Evolutionary conservation across 352 stramenopile species (phyloP), one percentile per base, ranked within the genome.

Genomic region (Phytophthora hybrid): DNA sequence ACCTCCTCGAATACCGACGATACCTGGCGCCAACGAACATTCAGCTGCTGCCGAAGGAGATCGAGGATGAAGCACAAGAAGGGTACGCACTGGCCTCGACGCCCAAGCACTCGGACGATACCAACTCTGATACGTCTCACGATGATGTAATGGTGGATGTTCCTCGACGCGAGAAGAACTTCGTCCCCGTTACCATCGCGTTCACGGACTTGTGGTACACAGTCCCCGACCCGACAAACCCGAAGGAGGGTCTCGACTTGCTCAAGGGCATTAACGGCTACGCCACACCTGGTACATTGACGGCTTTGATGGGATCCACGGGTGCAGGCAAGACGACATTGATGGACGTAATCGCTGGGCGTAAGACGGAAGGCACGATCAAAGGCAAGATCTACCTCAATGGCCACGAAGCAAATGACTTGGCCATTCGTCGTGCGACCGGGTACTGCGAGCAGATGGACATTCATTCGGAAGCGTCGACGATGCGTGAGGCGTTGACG

Each of bases 381-480:
- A 59, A 68, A 7, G 89, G 89, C 26, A 64, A 91, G 11, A 80
- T 94, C 26, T 59, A 81, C 39, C 70, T 71, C 11, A 88, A 84
- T n/a, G 77, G 77, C 18, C 61, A 76, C 26, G 63, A 66, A 3
- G 77, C 74, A 6, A 82, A 60, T 9, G 73, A 79, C 4, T 57
- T 84, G 6, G 68, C 77, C 18, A 84, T 84, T 44, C 76, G 72
- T 18, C 77, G 77, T 7, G 70, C 63, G n/a, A 83, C 74, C 19
- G 78, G 75, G 1, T 84, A 84, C 58, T 84, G 78, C 44, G 74
- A 84, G 63, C 93, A 97, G 66, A 94, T 97, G 73, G 92, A 97
- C 67, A 89, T 89, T 32, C 83, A 97, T 31, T 84, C 88, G n/a
- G 80, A 91, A 47, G 96, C 90, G 6, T 80, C 87, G 2, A 98